Base-by-base conservation (phyloP, 805 yeast genomes). In the Blastobotrys peoriensis region DNA sequence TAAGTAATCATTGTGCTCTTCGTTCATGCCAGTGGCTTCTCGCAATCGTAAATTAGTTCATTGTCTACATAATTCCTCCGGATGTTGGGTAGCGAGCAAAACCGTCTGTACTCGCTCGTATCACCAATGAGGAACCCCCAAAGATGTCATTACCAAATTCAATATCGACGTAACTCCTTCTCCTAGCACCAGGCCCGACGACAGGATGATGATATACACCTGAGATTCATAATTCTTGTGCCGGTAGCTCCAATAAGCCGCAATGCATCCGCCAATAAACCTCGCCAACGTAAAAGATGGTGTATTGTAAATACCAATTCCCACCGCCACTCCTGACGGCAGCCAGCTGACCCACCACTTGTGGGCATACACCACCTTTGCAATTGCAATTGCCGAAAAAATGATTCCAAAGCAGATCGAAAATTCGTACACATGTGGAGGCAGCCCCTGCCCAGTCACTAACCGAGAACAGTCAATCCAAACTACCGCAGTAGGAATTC, bases 261-360 rank as follows among this genome's bases (percentile, higher is more conserved):
- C 76, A 27, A 79, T 57, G 2, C 84, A 54, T 2, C 98, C 98
- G 6, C 98, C 98, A 18, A 87, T 49, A 60, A 93, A 91, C 55
- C 98, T 71, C 1, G 98, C 98, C 38, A 91, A 69, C 0, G 98
- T 93, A 65, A 91, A 93, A 39, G 87, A 81, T 2, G 98, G 98
- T 0, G 89, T 74, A 61, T 93, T 93, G 63, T 91, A 93, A 49
- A 91, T 87, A 15, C 98, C 98, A 41, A 91, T 84, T 1, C 98
- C 98, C 15, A 89, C 96, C 2, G 98, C 97, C 21, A 93, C 94
- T 9, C 98, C 98, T 18, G 87, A 81, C 1, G 98, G 98, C 21
- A 91, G 65, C 66, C 74, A 86, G 2, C 71, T 65, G 46, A 58
- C 50, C 57, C 52, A 55, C 28, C 41, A 36, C n/a, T 40, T 30